Evolutionary conservation across 129 eudicot genomes (phyloP).

Genomic region (Flaveria sonorensis): DNA sequence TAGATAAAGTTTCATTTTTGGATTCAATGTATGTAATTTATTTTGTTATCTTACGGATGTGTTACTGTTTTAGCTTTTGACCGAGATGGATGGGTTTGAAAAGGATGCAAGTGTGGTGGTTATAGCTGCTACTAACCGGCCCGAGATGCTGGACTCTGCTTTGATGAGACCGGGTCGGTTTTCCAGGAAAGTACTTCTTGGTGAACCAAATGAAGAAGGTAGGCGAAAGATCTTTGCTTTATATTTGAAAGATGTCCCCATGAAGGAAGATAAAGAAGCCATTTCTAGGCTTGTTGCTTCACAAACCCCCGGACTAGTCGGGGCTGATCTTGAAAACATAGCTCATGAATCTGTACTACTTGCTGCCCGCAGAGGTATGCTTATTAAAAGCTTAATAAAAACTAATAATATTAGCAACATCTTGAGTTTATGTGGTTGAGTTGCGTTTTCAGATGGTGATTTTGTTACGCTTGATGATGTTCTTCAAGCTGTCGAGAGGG

Average conservation of each 20-base stretch:
- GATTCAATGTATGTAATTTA: background rate
- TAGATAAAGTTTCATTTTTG: background rate
- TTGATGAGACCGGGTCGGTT: slow-evolving; percentile 57
- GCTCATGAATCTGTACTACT: slow-evolving; percentile 55
- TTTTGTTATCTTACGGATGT: background rate
- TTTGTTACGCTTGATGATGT: slow-evolving; percentile 48
- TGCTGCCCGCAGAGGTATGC: slow-evolving; percentile 62
- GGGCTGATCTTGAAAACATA: slow-evolving; percentile 65
- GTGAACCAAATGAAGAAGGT: slow-evolving; percentile 55
- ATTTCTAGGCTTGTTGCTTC: slow-evolving; percentile 49
- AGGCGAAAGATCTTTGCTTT: slow-evolving; percentile 48
- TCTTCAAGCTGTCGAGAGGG: slow-evolving; percentile 52
- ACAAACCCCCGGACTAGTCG: slow-evolving; percentile 48
- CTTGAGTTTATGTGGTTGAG: background rate
- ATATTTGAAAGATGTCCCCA: slow-evolving; percentile 46
- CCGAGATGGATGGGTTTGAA: slow-evolving; percentile 64
- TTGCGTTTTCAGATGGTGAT: slow-evolving; percentile 40
- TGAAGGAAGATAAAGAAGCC: slow-evolving; percentile 48
- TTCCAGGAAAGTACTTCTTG: slow-evolving; percentile 52
- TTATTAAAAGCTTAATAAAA: background rate
- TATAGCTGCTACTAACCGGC: slow-evolving; percentile 56
- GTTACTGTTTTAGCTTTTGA: slow-evolving; percentile 49
- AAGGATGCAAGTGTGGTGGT: slow-evolving; percentile 56
- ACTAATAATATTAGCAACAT: background rate
- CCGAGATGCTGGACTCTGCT: slow-evolving; percentile 53